Percentiles rank a stretch among this genome's conserved stretches.
Conservation (phyloP, 129 eudicot species). For the Calendula officinalis region DNA sequence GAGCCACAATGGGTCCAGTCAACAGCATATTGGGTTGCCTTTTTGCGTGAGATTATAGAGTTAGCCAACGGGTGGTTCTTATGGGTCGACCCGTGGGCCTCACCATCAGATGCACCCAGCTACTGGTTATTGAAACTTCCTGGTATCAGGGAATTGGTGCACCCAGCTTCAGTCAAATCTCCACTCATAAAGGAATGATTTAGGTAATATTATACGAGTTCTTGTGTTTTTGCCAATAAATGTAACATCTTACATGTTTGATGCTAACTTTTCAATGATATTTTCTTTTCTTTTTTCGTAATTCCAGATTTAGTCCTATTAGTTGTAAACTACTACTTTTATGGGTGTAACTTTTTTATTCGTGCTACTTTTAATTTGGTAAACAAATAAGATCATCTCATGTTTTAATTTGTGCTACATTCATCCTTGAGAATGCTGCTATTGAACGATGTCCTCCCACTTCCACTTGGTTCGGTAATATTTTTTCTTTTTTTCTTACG, state of each 20-base stretch:
- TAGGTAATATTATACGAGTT: no score
- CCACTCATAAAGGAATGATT: conserved; percentile 22
- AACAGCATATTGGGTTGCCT: conserved; percentile 30
- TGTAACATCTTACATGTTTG: background rate
- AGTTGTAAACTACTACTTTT: no score
- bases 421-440: no score
- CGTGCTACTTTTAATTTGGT: no score
- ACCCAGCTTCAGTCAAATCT: conserved; percentile 30
- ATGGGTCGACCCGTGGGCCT: conserved; percentile 21
- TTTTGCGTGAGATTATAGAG: conserved; percentile 34
- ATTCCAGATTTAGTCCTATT: no score
- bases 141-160: conserved; percentile 17
- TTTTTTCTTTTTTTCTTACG: no score
- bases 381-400: no score
- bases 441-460: no score
- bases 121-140: conserved; percentile 25
- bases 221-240: background rate
- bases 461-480: no score
- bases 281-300: no score
- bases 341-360: no score
- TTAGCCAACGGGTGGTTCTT: conserved; percentile 27
- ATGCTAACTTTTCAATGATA: background rate
- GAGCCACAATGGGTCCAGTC: conserved; percentile 34
- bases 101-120: conserved; percentile 28
- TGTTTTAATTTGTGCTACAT: no score